phyloP scores from a whole-genome alignment of 352 stramenopile species.

The Aphanomyces cochlioides region DNA sequence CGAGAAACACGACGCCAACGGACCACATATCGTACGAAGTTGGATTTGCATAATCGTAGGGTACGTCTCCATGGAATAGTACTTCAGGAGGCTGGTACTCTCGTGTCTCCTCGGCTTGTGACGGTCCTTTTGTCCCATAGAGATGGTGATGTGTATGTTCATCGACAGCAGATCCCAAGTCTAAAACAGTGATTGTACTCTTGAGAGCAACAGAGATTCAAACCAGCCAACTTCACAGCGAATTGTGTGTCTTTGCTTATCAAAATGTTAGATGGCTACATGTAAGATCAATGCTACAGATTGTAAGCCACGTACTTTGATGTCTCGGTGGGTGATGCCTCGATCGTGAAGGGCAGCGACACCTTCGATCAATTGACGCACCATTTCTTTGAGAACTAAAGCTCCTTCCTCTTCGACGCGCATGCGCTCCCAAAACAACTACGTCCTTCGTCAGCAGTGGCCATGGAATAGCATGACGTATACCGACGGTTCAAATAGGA shows the following conservation, averaged over 20 bases:
- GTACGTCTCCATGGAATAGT: slow-evolving; percentile 51
- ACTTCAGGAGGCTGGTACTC: slow-evolving; percentile 94
- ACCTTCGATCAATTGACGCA: slow-evolving; percentile 91
- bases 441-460: background rate
- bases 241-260: slow-evolving; percentile 33
- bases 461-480: background rate
- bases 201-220: background rate
- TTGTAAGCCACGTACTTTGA: slow-evolving; percentile 45
- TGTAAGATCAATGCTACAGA: slow-evolving; percentile 38
- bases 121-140: slow-evolving; percentile 71
- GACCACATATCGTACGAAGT: slow-evolving; percentile 89
- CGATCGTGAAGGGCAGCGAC: slow-evolving; percentile 84
- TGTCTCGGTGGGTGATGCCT: slow-evolving; percentile 89
- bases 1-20: slow-evolving; percentile 94
- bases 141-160: slow-evolving; percentile 68
- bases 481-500: slow-evolving; percentile 66
- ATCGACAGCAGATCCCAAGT: slow-evolving; percentile 87
- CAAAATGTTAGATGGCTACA: slow-evolving; percentile 70
- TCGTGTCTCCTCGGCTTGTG: slow-evolving; percentile 88
- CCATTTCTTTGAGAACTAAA: slow-evolving; percentile 84
- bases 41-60: slow-evolving; percentile 58
- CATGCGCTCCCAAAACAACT: slow-evolving; percentile 71
- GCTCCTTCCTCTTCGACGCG: slow-evolving; percentile 50
- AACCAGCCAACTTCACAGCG: slow-evolving; percentile 27
- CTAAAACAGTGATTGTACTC: slow-evolving; percentile 21